Base-by-base conservation (phyloP, 2,329 filamentous ascomycete genomes). In the Lomentospora prolificans region DNA sequence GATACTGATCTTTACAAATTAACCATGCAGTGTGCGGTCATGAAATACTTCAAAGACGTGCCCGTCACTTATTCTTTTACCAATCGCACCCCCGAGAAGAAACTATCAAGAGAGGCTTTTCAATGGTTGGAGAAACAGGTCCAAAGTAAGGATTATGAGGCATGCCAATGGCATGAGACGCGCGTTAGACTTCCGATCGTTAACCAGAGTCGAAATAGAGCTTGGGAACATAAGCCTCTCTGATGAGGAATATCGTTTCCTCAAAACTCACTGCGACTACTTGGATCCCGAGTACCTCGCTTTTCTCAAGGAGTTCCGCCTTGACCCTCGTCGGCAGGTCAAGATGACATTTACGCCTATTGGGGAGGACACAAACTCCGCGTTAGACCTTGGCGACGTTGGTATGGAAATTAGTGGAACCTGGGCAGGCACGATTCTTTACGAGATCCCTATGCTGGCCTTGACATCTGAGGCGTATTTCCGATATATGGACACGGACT, bases 21-120 rank as follows among this genome's bases (percentile, higher is more conserved):
- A 71, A 99, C 94, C 19, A 99, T 99, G 94, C 94, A 99, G 85
- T 96, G 89, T 67, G 90, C 90, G 59, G 86, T 97, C 61, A 80
- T 95, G 62, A 95, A 95, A 71, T 95, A 91, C 75, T 97, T 95
- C 70, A 86, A 86, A 31, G 78, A 91, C 57, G 75, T 84, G 64
- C 81, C 85, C 48, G 94, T 97, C 57, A 90, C 89, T 2, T 99
- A 97, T 67, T 84, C 87, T 58, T 96, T 95, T 73, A 97, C 90
- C 53, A 99, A 99, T 69, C 87, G 94, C 53, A 99, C 94, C 1
- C 89, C 90, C 6, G 84, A 96, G 59, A 95, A 96, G 83, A 90
- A 91, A 68, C 77, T 99, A 58, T 95, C 84, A 25, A 82, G 90
- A 62, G 79, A 79, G 57, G 94, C 90, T 30, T 96, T 89, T 71